Evolutionary conservation across 2,329 filamentous ascomycete genomes (phyloP), one percentile per base, ranked within the genome.

Genomic region (Keithomyces neogunnii): DNA sequence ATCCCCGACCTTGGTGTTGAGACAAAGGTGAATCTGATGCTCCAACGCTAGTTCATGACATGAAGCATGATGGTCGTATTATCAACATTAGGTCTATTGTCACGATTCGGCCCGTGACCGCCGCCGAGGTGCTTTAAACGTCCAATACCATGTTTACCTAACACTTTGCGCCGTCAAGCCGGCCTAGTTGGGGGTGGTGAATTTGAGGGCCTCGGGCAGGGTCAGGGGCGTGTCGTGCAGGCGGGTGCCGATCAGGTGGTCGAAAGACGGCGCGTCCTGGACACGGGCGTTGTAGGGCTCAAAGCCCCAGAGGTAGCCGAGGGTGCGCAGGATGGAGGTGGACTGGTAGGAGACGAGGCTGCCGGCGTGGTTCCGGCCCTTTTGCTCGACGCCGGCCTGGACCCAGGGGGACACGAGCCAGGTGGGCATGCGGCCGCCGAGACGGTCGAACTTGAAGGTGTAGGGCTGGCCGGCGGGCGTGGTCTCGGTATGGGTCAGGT

Each of bases 221-320:
- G 6, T 35, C 33, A 35, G 11, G 6, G 33, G 33, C 11, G 33
- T 35, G 6, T 35, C 11, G 33, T 11, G 33, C 33, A 35, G 11
- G 33, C 11, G 33, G 6, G 33, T 35, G 33, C 33, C 33, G 11
- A 35, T 35, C 6, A 35, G 33, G 11, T 35, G 33, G 28, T 63
- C 62, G 42, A 73, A 73, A 2, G 67, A 66, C 4, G 69, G 63
- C 2, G 66, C 65, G 59, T 63, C 63, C 48, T 64, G 63, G 13
- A 71, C 69, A 0, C 69, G 64, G 0, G 64, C 65, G 6, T 65
- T 70, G 48, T 69, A 64, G 11, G 61, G 61, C 19, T 63, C 67
- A 57, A 73, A 60, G 38, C 61, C 68, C 66, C 70, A 75, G 26
- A 75, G 65, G 47, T 73, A 65, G 30, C 67, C 63, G 29, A 74